These are phyloP conservation scores for Ulota crispa DNA, from an alignment of 225 moss, liverwort and hornwort species.

Conservation along the genomic window DNA sequence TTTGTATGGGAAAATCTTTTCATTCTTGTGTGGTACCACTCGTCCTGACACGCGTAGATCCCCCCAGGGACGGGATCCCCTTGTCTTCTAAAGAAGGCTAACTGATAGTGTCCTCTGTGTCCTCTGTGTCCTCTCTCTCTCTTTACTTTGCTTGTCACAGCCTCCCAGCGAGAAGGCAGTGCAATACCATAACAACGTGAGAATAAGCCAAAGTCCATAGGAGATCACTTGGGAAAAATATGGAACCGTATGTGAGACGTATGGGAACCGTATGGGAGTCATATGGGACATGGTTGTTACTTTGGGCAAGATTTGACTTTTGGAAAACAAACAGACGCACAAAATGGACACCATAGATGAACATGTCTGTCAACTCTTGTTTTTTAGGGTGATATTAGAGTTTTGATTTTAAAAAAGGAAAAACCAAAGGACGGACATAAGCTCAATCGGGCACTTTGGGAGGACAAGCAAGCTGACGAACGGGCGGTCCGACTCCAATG, in stretches of 20 bases:
- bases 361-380: too few relatives aligned
- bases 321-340: too few relatives aligned
- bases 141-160: neutral
- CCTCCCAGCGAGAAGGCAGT: neutral
- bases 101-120: slow-evolving; percentile 11
- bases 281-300: too few relatives aligned
- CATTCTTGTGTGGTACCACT: neutral
- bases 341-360: too few relatives aligned
- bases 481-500: too few relatives aligned
- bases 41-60: slow-evolving; percentile 45
- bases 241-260: neutral
- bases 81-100: slow-evolving; percentile 45
- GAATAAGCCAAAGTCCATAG: neutral
- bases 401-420: too few relatives aligned
- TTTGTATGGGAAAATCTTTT: neutral
- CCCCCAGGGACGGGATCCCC: slow-evolving; percentile 36
- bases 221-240: neutral
- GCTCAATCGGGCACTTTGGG: too few relatives aligned
- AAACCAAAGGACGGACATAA: too few relatives aligned
- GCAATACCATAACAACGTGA: neutral
- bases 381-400: too few relatives aligned
- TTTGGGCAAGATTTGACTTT: too few relatives aligned
- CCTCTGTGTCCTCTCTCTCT: neutral
- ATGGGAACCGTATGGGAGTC: too few relatives aligned
- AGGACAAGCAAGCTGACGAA: too few relatives aligned